Percentiles rank a stretch among this genome's conserved stretches.
Conservation (phyloP, 768 basidiomycete genomes). For the Obba rivulosa region DNA sequence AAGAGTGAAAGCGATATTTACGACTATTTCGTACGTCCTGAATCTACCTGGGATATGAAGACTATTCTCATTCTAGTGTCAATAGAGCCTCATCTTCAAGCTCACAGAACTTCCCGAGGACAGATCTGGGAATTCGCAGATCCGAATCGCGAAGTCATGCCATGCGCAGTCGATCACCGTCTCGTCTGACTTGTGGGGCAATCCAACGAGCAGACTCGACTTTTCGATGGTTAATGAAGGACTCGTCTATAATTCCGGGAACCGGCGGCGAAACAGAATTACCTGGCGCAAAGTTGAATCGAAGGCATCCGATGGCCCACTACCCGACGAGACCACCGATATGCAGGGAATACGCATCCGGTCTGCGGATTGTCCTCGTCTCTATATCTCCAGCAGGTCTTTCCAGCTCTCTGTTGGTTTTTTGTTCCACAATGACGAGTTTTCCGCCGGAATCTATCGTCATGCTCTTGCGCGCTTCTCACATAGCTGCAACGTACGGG, state of each 20-base stretch:
- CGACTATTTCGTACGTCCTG: background rate
- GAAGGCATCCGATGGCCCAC: too few relatives aligned
- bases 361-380: slow-evolving; percentile 22
- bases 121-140: too few relatives aligned
- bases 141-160: too few relatives aligned
- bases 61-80: background rate
- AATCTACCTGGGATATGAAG: background rate
- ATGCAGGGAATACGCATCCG: background rate
- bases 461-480: slow-evolving; percentile 24
- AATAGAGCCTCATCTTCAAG: background rate
- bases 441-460: slow-evolving; percentile 27
- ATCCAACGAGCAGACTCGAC: background rate
- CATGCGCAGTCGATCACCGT: too few relatives aligned
- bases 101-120: background rate
- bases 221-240: background rate
- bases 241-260: background rate
- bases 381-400: slow-evolving; percentile 20
- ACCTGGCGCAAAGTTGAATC: background rate
- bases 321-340: background rate
- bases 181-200: background rate
- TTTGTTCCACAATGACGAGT: slow-evolving; percentile 24
- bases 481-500: too few relatives aligned
- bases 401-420: slow-evolving; percentile 25
- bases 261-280: background rate
- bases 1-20: background rate